These are phyloP conservation scores for Pleurotus ostreatus DNA, from an alignment of 768 basidiomycete species.

Conservation along the genomic window DNA sequence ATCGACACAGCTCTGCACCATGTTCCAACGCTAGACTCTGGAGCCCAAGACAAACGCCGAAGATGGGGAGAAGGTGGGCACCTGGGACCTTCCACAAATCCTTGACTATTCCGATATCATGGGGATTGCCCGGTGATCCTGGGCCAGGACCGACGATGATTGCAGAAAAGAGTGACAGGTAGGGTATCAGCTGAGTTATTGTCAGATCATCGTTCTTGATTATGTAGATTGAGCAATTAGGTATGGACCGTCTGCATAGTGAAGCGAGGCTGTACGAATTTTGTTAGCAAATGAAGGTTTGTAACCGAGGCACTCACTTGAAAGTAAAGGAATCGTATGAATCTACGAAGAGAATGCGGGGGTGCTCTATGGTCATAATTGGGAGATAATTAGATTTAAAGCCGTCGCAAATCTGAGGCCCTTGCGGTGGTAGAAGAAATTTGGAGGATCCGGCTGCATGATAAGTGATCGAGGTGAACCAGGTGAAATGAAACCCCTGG, in stretches of 20 bases:
- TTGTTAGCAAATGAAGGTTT: background rate
- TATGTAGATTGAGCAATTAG: constrained; percentile 58
- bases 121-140: constrained; percentile 60
- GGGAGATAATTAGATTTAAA: background rate
- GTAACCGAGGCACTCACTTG: constrained; percentile 52
- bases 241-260: constrained; percentile 60
- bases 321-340: constrained; percentile 88
- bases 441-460: constrained; percentile 7
- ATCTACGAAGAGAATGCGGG: constrained; percentile 68
- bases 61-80: constrained; percentile 56
- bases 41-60: constrained; percentile 81
- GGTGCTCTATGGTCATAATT: constrained; percentile 32
- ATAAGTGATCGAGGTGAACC: background rate
- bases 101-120: constrained; percentile 66
- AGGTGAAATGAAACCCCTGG: background rate
- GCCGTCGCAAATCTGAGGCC: background rate
- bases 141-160: constrained; percentile 78
- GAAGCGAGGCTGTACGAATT: constrained; percentile 57
- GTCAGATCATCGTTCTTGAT: constrained; percentile 68
- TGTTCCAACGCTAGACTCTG: constrained; percentile 69
- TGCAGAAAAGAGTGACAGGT: constrained; percentile 61
- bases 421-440: background rate
- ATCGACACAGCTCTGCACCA: constrained; percentile 56
- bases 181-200: constrained; percentile 43
- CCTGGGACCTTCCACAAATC: constrained; percentile 66